Base-by-base conservation (phyloP, 805 yeast genomes). In the Zygoascus tannicola region DNA sequence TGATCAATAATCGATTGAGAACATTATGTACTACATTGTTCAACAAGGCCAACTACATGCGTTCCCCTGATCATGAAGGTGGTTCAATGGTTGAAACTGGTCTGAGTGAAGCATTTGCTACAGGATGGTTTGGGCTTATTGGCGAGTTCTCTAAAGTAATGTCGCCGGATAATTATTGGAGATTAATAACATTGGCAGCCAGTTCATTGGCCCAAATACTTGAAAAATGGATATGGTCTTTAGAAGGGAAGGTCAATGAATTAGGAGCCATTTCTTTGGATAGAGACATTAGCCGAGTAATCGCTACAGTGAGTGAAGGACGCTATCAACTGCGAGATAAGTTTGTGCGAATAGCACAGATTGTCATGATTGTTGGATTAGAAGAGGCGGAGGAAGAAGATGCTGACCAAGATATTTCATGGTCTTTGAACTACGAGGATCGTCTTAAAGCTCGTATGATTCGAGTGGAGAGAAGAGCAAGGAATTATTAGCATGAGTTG, bases 241-340 rank as follows among this genome's bases (percentile, higher is more conserved):
- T 84, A 38, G 75, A 80, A 39, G 74, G 76, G 42, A 77, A 75
- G 51, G 76, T 86, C 47, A 87, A 85, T 56, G 94, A 84, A 53
- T 63, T 84, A 34, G 97, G 97, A 1, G 79, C 94, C 0, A 71
- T 86, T 16, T 82, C 80, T 50, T 66, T 92, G 40, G 97, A 92
- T 51, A 76, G 84, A 47, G 95, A 88, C 57, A 65, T 87, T 19
- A 76, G 87, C 38, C 69, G 75, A 22, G 71, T 90, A 28, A 83
- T 92, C 41, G 74, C 80, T 37, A 81, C 81, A 46, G 73, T 85
- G 4, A 54, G 60, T 15, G 60, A 94, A 40, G 80, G 78, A 40
- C 76, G 78, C 45, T 90, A 87, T 61, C 73, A 74, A 30, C 65
- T 87, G 52, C 70, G 96, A 47, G 92, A 85, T 48, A 75, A 76